Evolutionary conservation across 1,284 basidiomycete genomes (phyloP).

Genomic region (Ceratobasidium sp.): DNA sequence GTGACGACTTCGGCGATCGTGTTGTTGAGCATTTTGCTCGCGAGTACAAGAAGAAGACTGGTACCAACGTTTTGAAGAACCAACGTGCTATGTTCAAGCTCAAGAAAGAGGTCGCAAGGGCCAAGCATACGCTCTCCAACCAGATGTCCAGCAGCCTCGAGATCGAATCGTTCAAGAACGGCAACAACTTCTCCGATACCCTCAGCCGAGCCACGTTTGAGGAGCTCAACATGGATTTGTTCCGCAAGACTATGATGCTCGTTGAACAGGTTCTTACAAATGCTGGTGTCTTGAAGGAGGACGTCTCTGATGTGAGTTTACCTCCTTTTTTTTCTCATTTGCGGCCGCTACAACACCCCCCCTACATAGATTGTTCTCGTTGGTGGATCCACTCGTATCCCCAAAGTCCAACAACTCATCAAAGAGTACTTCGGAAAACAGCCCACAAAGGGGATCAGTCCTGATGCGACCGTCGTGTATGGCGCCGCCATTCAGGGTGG

Average conservation of each 20-base stretch:
- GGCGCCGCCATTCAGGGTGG: too few relatives aligned
- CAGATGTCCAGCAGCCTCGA: slow-evolving; percentile 70
- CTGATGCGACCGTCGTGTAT: slow-evolving; percentile 98
- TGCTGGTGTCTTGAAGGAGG: slow-evolving; percentile 71
- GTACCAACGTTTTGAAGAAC: slow-evolving; percentile 66
- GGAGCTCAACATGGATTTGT: slow-evolving; percentile 72
- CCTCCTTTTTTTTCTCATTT: slow-evolving; percentile 57
- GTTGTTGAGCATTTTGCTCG: slow-evolving; percentile 66
- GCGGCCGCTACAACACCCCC: slow-evolving; percentile 58
- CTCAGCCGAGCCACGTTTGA: slow-evolving; percentile 72
- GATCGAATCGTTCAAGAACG: slow-evolving; percentile 70
- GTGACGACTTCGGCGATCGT: slow-evolving; percentile 73
- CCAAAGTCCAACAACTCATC: too few relatives aligned
- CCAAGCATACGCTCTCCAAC: slow-evolving; percentile 70
- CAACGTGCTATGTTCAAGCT: slow-evolving; percentile 64
- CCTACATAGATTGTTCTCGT: slow-evolving; percentile 70
- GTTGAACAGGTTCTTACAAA: slow-evolving; percentile 74
- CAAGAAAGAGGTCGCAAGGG: slow-evolving; percentile 64
- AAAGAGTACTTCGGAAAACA: slow-evolving; percentile 67
- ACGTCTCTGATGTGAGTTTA: slow-evolving; percentile 70
- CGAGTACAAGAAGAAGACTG: slow-evolving; percentile 66
- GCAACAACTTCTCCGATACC: slow-evolving; percentile 69
- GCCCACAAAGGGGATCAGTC: slow-evolving; percentile 83
- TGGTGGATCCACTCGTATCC: slow-evolving; percentile 72
- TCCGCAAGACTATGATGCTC: too few relatives aligned